Evolutionary conservation across 2,329 filamentous ascomycete genomes (phyloP).

Genomic region (Colletotrichum kahawae): DNA sequence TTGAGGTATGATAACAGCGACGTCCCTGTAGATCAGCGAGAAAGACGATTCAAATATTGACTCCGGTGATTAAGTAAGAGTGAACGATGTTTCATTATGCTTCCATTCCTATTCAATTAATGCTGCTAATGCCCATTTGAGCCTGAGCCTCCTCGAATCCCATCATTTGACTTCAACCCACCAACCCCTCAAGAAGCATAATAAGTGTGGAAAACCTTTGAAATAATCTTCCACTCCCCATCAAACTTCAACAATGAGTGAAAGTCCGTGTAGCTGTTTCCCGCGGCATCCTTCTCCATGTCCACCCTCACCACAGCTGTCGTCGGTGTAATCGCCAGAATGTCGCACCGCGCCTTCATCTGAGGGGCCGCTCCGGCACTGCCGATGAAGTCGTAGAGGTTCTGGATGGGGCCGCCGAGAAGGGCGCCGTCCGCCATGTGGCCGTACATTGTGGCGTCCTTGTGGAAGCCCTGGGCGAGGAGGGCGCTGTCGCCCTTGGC

Average conservation of each 20-base stretch:
- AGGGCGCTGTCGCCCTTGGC: neutral
- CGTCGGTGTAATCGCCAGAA: constrained; percentile 23
- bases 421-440: neutral
- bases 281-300: constrained; percentile 17
- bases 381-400: neutral
- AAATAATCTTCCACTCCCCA: constrained; percentile 16
- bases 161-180: neutral
- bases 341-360: constrained; percentile 12
- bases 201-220: constrained; percentile 18
- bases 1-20: too few relatives aligned
- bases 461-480: neutral
- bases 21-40: too few relatives aligned
- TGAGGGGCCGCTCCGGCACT: neutral
- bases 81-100: neutral
- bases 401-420: neutral
- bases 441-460: neutral
- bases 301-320: constrained; percentile 22
- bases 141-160: neutral
- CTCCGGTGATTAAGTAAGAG: too few relatives aligned
- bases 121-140: neutral
- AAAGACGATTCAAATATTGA: too few relatives aligned
- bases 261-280: constrained; percentile 16
- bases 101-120: neutral
- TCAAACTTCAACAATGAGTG: constrained; percentile 22
- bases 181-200: constrained; percentile 9